Evolutionary conservation across 192 early-diverging fungal genomes (phyloP).

Genomic region (Allomyces macrogynus): DNA sequence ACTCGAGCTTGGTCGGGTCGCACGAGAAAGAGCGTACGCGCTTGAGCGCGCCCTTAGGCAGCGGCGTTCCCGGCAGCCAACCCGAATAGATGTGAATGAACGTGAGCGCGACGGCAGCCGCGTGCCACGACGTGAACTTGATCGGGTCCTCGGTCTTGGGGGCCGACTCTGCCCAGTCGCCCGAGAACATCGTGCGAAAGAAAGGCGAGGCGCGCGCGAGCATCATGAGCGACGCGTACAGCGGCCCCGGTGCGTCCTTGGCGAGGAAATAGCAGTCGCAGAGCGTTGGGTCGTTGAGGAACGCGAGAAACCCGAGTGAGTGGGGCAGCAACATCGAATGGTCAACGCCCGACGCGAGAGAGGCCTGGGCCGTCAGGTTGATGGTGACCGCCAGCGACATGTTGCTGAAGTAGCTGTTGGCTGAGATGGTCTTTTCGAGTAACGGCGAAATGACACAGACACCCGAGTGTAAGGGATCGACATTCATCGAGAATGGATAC

Average conservation of each 20-base stretch:
- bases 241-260: not conserved
- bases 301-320: not conserved
- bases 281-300: not conserved
- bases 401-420: too few relatives aligned
- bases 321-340: not conserved
- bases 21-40: not conserved
- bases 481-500: too few relatives aligned
- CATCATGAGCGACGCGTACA: not conserved
- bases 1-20: not conserved
- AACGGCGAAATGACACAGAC: too few relatives aligned
- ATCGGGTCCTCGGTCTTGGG: not conserved
- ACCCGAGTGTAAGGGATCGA: too few relatives aligned
- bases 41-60: not conserved
- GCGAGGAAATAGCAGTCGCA: not conserved
- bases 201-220: not conserved
- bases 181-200: not conserved
- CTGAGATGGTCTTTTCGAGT: too few relatives aligned
- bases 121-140: not conserved
- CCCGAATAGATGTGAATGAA: not conserved
- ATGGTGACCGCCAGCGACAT: too few relatives aligned
- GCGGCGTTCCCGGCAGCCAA: not conserved
- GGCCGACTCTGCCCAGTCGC: not conserved
- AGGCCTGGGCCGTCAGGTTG: too few relatives aligned
- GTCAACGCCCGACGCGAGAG: not conserved
- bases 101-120: not conserved